Percentiles rank a stretch among this genome's conserved stretches.
These are phyloP conservation scores for Nicotiana obtusifolia DNA, from an alignment of 257 asterid species.

Conservation along the genomic window DNA sequence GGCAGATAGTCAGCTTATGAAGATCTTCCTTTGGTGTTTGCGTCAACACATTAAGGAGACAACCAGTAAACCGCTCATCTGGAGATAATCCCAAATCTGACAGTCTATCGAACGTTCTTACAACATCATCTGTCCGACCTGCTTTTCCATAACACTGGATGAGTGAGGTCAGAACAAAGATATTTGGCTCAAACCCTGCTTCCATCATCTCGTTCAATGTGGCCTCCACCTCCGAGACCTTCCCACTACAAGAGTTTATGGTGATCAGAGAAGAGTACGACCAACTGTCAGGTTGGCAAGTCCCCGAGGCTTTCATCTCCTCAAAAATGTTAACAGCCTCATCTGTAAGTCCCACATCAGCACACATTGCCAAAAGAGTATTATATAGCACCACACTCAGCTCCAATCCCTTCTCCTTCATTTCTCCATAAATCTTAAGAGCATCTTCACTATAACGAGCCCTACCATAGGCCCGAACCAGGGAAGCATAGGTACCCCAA, in stretches of 20 bases:
- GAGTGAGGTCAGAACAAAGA: conserved; percentile 68
- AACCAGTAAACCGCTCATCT: conserved; percentile 73
- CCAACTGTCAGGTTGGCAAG: conserved; percentile 70
- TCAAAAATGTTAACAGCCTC: conserved; percentile 70
- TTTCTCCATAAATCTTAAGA: conserved; percentile 58
- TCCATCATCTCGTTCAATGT: conserved; percentile 62
- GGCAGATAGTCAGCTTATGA: conserved; percentile 37
- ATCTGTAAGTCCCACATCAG: conserved; percentile 67
- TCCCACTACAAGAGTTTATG: conserved; percentile 70
- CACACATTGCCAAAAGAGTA: conserved; percentile 68
- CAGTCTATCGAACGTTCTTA: conserved; percentile 55
- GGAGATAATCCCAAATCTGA: conserved; percentile 47
- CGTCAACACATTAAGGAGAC: conserved; percentile 66
- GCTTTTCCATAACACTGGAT: conserved; percentile 92
- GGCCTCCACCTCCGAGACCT: conserved; percentile 74
- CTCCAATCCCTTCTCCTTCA: conserved; percentile 77
- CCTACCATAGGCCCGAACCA: conserved; percentile 65
- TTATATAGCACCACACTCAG: conserved; percentile 62
- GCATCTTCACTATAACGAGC: conserved; percentile 80
- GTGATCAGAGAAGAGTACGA: conserved; percentile 72
- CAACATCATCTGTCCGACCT: conserved; percentile 68
- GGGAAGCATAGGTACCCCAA: conserved; percentile 72
- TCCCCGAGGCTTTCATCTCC: conserved; percentile 61
- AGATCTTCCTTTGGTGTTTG: conserved; percentile 60
- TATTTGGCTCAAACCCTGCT: conserved; percentile 70